These are phyloP conservation scores for Blastocystis sp. DNA, from an alignment of 352 stramenopile species.

Conservation along the genomic window DNA sequence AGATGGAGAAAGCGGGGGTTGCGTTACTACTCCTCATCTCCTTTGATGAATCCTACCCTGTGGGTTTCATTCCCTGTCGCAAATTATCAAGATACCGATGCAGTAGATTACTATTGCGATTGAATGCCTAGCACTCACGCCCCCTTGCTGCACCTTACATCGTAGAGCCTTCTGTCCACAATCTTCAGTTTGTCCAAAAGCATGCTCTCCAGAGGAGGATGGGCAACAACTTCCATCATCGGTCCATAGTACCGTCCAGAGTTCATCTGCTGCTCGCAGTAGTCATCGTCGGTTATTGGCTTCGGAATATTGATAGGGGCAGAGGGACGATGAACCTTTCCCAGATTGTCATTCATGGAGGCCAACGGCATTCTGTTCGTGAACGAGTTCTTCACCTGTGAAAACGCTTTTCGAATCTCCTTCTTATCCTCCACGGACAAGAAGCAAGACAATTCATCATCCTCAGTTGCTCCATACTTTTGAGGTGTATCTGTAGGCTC, in stretches of 20 bases:
- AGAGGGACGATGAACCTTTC: background rate
- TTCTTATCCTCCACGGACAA: background rate
- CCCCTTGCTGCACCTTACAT: background rate
- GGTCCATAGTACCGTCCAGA: background rate
- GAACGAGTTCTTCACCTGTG: too few relatives aligned
- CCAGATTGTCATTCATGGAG: too few relatives aligned
- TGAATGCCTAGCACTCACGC: background rate
- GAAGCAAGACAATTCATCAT: background rate
- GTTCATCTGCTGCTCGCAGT: background rate
- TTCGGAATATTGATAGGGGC: background rate
- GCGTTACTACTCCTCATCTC: background rate
- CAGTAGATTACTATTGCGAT: background rate
- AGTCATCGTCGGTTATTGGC: background rate
- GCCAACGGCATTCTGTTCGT: too few relatives aligned
- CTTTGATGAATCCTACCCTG: background rate
- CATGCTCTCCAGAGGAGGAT: background rate
- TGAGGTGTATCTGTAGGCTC: background rate
- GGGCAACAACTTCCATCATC: background rate
- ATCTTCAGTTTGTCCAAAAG: background rate
- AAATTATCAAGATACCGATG: background rate
- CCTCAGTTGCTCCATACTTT: background rate
- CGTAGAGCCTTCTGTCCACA: background rate
- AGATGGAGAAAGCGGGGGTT: background rate
- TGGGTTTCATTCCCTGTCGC: background rate
- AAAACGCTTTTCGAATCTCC: too few relatives aligned